Conservation (phyloP, 495 filamentous ascomycete genomes). For the Penicillium argentinense region DNA sequence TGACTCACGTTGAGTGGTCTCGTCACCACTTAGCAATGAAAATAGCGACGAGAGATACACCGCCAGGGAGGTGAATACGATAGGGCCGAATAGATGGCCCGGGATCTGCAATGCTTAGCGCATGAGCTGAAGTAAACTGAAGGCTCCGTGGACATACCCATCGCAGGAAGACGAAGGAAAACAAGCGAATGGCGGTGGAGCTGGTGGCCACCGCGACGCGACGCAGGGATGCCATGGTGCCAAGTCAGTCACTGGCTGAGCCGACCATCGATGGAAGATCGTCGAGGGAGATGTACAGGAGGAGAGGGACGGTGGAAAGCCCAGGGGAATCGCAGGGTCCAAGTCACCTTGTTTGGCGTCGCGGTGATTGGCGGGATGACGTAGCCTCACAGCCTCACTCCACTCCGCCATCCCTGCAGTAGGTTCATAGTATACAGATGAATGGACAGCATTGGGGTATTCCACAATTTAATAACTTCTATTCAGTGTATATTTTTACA, state of each 20-base stretch:
- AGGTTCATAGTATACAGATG: too few species aligned
- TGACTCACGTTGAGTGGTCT: constrained; percentile 1
- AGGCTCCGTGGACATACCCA: constrained; percentile 60
- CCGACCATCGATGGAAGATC: neutral
- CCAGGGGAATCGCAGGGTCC: neutral
- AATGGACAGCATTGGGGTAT: too few species aligned
- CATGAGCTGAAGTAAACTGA: neutral
- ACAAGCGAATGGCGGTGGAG: neutral
- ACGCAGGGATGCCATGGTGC: neutral
- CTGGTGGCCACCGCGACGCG: neutral
- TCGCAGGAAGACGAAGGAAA: constrained; percentile 61
- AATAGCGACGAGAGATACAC: constrained; percentile 70
- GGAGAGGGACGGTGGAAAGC: neutral
- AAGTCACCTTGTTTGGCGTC: neutral
- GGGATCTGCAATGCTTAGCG: constrained; percentile 51
- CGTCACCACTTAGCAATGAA: constrained; percentile 27
- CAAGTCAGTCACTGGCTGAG: neutral
- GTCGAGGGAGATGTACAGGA: neutral
- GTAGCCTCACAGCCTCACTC: neutral
- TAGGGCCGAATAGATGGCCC: constrained; percentile 58
- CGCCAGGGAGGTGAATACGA: constrained; percentile 68
- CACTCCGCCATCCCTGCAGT: neutral
- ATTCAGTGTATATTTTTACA: too few species aligned
- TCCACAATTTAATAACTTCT: too few species aligned
- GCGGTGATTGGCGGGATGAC: neutral